Evolutionary conservation across 2,329 filamentous ascomycete species (phyloP), one percentile per base, ranked within the genome.

Genomic region (Fusarium vanettenii): DNA sequence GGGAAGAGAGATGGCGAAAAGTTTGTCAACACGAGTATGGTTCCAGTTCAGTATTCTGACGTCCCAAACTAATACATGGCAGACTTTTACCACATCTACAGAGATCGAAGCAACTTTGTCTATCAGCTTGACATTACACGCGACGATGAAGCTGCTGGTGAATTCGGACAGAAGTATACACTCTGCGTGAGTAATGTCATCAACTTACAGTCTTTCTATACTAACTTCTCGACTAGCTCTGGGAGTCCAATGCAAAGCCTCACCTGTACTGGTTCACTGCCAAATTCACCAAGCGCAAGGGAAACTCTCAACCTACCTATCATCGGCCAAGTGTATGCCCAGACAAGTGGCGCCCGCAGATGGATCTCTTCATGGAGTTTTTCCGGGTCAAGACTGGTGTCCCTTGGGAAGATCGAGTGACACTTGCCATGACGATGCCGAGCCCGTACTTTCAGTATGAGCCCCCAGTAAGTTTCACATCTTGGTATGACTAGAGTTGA

Each of bases 71-170:
- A 45, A 74, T 39, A 2, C 14, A 35, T 10, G 25, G 5, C 67
- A 92, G 91, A 86, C 37, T 84, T 90, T n/a, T 90, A 91, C 78
- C 91, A 90, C 69, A 81, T 93, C 70, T 95, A 93, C 81, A 83
- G 82, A 20, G 94, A 97, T 79, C 65, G 77, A 4, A 88, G 87
- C 0, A 88, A 87, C 57, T 94, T 94, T 79, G 81, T 85, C 5
- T 95, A 94, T 82, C 86, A 91, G 64, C 83, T 94, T 67, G 86
- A 86, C 0, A 83, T 97, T 16, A 87, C 87, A 4, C 89, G 92
- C 79, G 79, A 89, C 82, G 81, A 86, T 79, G 43, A 81, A 70
- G 79, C 81, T 16, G 74, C 76, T 6, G 84, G 85, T 13, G 88
- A 88, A 43, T 79, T 82, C 1, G 89, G 89, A 50, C 89, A 94